Conservation (phyloP, 2,329 filamentous ascomycete species). For the Stemphylium vesicarium region DNA sequence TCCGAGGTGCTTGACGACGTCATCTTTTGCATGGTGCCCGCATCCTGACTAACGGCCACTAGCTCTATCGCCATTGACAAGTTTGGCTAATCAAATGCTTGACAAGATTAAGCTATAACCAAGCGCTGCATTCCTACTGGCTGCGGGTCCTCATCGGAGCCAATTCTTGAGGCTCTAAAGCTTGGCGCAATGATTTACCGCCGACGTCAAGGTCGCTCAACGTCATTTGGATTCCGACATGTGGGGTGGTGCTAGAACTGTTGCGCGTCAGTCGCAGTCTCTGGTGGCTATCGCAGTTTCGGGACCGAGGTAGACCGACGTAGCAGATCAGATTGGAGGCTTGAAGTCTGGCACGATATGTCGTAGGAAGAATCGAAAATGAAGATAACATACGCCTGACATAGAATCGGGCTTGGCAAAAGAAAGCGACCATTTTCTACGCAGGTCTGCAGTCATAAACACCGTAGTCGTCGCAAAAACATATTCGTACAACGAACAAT, state of each 20-base stretch:
- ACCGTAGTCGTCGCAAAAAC: background rate
- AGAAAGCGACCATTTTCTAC: background rate
- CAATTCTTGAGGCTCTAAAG: conserved; percentile 9
- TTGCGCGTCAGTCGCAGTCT: background rate
- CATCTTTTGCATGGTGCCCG: conserved; percentile 4
- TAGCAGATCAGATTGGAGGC: background rate
- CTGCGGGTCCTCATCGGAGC: conserved; percentile 3
- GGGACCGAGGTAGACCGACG: background rate
- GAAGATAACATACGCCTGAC: conserved; percentile 4
- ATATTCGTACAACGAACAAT: background rate
- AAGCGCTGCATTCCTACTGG: conserved; percentile 10
- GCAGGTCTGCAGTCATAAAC: background rate
- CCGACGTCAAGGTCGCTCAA: conserved; percentile 8
- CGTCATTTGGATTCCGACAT: conserved; percentile 7
- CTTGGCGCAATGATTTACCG: conserved; percentile 2
- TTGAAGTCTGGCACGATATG: background rate
- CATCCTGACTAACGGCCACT: background rate
- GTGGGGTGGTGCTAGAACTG: conserved; percentile 2
- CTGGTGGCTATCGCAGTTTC: background rate
- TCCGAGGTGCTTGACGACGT: conserved; percentile 4
- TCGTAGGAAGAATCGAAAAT: background rate
- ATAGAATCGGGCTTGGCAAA: conserved; percentile 1
- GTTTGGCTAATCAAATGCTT: conserved; percentile 10
- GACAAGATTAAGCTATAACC: conserved; percentile 3
- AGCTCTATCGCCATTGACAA: background rate